phyloP scores from a whole-genome alignment of 1,284 basidiomycete species.

The Somion occarium region DNA sequence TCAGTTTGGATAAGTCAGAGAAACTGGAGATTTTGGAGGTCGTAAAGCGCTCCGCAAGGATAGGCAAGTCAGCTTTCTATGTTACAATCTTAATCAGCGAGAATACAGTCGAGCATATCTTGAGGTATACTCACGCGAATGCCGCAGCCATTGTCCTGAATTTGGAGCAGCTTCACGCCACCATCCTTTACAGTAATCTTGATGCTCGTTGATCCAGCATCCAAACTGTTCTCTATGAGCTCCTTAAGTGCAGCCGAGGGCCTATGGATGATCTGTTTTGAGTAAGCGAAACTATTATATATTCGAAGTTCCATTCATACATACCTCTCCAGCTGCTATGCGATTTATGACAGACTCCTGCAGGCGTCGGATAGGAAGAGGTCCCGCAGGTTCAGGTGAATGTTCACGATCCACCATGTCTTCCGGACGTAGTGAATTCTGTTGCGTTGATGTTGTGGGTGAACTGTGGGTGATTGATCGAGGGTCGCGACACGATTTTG shows the following conservation, averaged over 20 bases:
- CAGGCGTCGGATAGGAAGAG: conserved; percentile 62
- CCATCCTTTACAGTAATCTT: conserved; percentile 92
- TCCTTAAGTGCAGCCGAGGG: conserved; percentile 97
- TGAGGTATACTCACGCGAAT: conserved; percentile 63
- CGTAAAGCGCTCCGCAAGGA: conserved; percentile 93
- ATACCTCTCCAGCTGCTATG: conserved; percentile 79
- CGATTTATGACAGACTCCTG: conserved; percentile 75
- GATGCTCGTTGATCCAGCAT: conserved; percentile 88
- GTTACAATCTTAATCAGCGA: no score
- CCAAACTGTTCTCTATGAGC: conserved; percentile 91
- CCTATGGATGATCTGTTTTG: conserved; percentile 87
- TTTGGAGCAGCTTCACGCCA: conserved; percentile 92
- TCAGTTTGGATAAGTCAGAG: conserved; percentile 80
- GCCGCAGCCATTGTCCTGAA: conserved; percentile 95
- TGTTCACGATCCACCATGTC: not conserved
- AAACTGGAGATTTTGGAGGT: conserved; percentile 91
- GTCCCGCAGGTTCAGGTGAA: conserved; percentile 17
- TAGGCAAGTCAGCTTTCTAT: conserved; percentile 73
- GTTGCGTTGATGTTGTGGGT: no score
- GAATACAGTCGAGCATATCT: not conserved
- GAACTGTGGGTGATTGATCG: no score
- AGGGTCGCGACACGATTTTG: no score
- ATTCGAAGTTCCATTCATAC: conserved; percentile 11
- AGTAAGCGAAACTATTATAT: not conserved
- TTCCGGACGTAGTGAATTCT: no score